Conservation (phyloP, 2,329 filamentous ascomycete species). For the Ophiostoma quercus region DNA sequence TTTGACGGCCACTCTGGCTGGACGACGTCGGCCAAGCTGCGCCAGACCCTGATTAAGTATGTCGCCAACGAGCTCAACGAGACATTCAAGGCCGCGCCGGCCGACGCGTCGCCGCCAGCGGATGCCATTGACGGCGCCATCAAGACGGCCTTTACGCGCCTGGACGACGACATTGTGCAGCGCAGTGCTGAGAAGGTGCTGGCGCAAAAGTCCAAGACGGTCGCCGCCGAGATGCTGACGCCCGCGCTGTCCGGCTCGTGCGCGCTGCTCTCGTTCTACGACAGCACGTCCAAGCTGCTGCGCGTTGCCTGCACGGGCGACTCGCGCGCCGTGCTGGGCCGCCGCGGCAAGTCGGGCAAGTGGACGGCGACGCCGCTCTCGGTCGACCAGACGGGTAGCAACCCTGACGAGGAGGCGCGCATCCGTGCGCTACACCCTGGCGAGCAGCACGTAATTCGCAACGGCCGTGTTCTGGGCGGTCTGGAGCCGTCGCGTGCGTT, state of each 20-base stretch:
- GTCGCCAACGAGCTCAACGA: conserved; percentile 89
- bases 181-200: conserved; percentile 88
- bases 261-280: conserved; percentile 92
- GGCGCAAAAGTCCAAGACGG: conserved; percentile 81
- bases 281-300: conserved; percentile 77
- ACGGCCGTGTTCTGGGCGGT: conserved; percentile 85
- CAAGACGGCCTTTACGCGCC: conserved; percentile 79
- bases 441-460: conserved; percentile 79
- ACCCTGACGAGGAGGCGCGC: conserved; percentile 74
- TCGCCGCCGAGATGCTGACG: conserved; percentile 84
- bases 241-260: conserved; percentile 96
- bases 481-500: conserved; percentile 92
- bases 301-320: conserved; percentile 95
- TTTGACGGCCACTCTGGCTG: conserved; percentile 97
- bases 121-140: conserved; percentile 86
- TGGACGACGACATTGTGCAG: conserved; percentile 93
- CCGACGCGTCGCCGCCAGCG: conserved; percentile 58
- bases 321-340: conserved; percentile 87
- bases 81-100: conserved; percentile 71
- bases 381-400: conserved; percentile 89
- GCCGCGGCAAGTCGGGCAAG: conserved; percentile 71
- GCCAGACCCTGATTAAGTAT: conserved; percentile 85
- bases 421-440: conserved; percentile 82
- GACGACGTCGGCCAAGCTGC: conserved; percentile 94
- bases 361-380: conserved; percentile 90